A percentile compares a stretch with the other conserved stretches of the same genome.
Conservation (phyloP, 352 stramenopile species). For the Phytophthora melonis region DNA sequence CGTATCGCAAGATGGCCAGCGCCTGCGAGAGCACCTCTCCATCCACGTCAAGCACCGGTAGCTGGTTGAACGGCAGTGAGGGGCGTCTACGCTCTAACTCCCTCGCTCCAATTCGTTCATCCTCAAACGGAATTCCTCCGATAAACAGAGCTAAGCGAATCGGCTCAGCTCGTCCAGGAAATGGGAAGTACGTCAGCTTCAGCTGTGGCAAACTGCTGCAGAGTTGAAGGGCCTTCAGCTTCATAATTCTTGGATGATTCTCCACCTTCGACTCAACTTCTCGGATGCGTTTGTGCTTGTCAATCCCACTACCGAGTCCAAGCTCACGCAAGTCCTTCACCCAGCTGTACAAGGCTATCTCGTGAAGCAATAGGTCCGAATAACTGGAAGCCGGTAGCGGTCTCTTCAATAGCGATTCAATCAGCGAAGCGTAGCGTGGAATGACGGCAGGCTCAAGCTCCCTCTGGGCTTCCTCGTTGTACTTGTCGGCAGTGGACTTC, state of each 20-base stretch:
- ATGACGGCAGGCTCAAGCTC: slow-evolving; percentile 28
- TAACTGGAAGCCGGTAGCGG: slow-evolving; percentile 11
- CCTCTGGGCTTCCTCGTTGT: not conserved
- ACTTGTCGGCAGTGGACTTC: slow-evolving; percentile 2
- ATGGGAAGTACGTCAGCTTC: slow-evolving; percentile 69
- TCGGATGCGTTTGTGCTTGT: not conserved
- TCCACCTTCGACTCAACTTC: slow-evolving; percentile 33
- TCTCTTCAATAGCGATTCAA: slow-evolving; percentile 40
- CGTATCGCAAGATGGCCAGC: slow-evolving; percentile 66
- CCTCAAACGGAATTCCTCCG: slow-evolving; percentile 56
- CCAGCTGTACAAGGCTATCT: slow-evolving; percentile 46
- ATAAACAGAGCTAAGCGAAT: slow-evolving; percentile 62
- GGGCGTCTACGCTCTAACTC: slow-evolving; percentile 45
- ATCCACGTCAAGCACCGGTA: slow-evolving; percentile 58
- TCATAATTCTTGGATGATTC: slow-evolving; percentile 31
- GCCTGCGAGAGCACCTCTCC: slow-evolving; percentile 55
- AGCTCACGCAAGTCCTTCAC: slow-evolving; percentile 12
- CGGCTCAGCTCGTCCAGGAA: slow-evolving; percentile 56
- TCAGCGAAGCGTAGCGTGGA: slow-evolving; percentile 29
- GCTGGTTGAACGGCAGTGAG: slow-evolving; percentile 50
- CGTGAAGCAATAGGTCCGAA: slow-evolving; percentile 32
- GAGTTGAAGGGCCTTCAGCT: slow-evolving; percentile 13
- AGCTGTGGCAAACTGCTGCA: slow-evolving; percentile 33
- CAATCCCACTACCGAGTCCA: not conserved
- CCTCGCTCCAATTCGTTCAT: slow-evolving; percentile 52